phyloP scores from a whole-genome alignment of 164 flowering plant genomes.

The Houttuynia cordata region DNA sequence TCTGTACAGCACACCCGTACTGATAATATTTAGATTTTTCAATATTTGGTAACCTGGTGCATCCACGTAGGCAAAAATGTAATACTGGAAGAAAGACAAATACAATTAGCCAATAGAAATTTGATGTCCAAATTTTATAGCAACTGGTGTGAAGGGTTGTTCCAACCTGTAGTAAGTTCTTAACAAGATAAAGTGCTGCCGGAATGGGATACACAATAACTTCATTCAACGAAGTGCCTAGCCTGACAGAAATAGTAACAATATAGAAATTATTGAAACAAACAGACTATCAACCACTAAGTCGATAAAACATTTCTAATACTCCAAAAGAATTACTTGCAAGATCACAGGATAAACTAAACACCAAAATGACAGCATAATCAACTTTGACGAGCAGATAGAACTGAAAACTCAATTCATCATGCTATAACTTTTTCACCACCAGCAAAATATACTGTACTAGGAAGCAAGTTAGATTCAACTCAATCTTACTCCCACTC shows the following conservation, averaged over 20 bases:
- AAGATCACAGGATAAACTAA: too few species aligned
- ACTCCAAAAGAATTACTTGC: too few species aligned
- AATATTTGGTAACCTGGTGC: constrained; percentile 97
- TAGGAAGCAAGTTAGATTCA: too few species aligned
- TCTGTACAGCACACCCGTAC: constrained; percentile 86
- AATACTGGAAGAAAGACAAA: constrained; percentile 49
- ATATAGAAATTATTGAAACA: too few species aligned
- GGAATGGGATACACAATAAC: constrained; percentile 89
- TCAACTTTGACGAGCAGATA: too few species aligned
- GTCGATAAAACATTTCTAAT: too few species aligned
- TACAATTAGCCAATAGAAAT: constrained; percentile 2
- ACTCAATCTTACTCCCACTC: too few species aligned
- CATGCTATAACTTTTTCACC: too few species aligned
- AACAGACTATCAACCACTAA: too few species aligned
- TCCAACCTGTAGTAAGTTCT: constrained; percentile 84
- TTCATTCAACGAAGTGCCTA: constrained; percentile 82
- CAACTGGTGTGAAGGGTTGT: background rate
- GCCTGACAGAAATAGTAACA: constrained; percentile 24
- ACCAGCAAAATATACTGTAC: too few species aligned
- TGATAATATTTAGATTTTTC: constrained; percentile 89
- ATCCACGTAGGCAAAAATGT: constrained; percentile 95
- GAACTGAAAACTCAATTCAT: too few species aligned
- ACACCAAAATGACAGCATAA: too few species aligned
- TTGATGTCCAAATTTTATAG: background rate
- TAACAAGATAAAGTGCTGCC: constrained; percentile 85